Percentiles rank a stretch among this genome's conserved stretches.
Conservation (phyloP, 805 yeast species). For the Yamadazyma phyllophila region DNA sequence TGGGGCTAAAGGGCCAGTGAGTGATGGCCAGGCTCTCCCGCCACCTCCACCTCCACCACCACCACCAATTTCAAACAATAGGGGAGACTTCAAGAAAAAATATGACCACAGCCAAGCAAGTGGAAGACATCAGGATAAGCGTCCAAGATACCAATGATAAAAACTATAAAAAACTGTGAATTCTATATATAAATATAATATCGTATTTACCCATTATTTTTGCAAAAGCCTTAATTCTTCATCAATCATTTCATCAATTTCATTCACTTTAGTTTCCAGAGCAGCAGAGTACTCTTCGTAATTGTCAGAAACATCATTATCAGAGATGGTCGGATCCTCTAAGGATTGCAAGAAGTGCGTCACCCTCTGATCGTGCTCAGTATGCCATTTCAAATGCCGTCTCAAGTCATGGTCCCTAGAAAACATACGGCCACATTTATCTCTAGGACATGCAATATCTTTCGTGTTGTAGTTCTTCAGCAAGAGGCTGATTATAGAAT, state of each 20-base stretch:
- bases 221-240: slow-evolving; percentile 11
- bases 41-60: slow-evolving; percentile 30
- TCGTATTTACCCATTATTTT: neutral
- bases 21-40: slow-evolving; percentile 8
- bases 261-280: neutral
- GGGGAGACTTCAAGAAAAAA: slow-evolving; percentile 24
- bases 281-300: neutral
- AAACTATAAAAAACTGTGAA: neutral
- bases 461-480: slow-evolving; percentile 35
- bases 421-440: slow-evolving; percentile 54
- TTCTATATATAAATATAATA: neutral
- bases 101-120: slow-evolving; percentile 21
- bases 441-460: slow-evolving; percentile 44
- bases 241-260: slow-evolving; percentile 13
- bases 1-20: neutral
- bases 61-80: slow-evolving; percentile 5
- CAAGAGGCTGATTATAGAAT: slow-evolving; percentile 36
- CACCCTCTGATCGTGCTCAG: slow-evolving; percentile 28
- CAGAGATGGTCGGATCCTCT: slow-evolving; percentile 9
- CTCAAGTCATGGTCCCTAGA: slow-evolving; percentile 46
- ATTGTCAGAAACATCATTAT: neutral
- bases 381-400: slow-evolving; percentile 56
- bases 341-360: slow-evolving; percentile 28
- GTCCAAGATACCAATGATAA: slow-evolving; percentile 2
- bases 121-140: slow-evolving; percentile 12